Evolutionary conservation across 2,329 filamentous ascomycete genomes (phyloP).

Genomic region (Mollisia scopiformis): DNA sequence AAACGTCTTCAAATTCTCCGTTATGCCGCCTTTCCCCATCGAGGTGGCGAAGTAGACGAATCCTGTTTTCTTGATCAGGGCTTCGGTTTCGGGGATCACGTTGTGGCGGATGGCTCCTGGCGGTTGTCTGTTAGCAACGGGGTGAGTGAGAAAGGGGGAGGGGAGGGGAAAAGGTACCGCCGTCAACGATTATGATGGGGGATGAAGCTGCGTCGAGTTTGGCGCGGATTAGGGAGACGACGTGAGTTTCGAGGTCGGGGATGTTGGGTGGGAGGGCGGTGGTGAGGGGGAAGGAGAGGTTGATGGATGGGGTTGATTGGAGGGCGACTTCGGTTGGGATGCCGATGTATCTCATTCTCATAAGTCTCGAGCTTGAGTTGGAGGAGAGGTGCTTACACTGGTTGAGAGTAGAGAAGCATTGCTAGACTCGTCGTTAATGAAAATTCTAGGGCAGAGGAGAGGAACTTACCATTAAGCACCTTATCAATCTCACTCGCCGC

Average conservation of each 20-base stretch:
- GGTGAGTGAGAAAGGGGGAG: not conserved
- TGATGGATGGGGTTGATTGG: conserved; percentile 24
- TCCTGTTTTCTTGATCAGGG: conserved; percentile 43
- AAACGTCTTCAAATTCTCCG: conserved; percentile 49
- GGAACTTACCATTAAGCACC: conserved; percentile 15
- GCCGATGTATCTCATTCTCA: conserved; percentile 1
- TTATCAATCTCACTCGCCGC: conserved; percentile 21
- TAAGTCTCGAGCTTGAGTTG: not conserved
- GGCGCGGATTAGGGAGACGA: conserved; percentile 35
- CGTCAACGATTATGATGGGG: not conserved
- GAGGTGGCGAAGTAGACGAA: conserved; percentile 50
- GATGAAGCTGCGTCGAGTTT: not conserved
- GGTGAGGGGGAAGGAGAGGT: not conserved
- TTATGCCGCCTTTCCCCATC: conserved; percentile 53
- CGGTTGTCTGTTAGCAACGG: not conserved
- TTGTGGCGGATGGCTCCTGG: conserved; percentile 32
- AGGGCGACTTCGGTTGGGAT: conserved; percentile 8
- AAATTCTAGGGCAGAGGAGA: not conserved
- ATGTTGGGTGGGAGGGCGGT: conserved; percentile 25
- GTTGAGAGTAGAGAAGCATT: conserved; percentile 16
- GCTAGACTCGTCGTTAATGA: conserved; percentile 4
- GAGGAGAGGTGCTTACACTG: conserved; percentile 2
- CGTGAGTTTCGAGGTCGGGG: conserved; percentile 26
- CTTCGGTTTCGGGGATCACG: conserved; percentile 26
- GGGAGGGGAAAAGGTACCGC: not conserved